Percentiles rank a stretch among this genome's conserved stretches.
phyloP scores from a whole-genome alignment of 2,329 filamentous ascomycete genomes.

The Scedosporium minutisporum region DNA sequence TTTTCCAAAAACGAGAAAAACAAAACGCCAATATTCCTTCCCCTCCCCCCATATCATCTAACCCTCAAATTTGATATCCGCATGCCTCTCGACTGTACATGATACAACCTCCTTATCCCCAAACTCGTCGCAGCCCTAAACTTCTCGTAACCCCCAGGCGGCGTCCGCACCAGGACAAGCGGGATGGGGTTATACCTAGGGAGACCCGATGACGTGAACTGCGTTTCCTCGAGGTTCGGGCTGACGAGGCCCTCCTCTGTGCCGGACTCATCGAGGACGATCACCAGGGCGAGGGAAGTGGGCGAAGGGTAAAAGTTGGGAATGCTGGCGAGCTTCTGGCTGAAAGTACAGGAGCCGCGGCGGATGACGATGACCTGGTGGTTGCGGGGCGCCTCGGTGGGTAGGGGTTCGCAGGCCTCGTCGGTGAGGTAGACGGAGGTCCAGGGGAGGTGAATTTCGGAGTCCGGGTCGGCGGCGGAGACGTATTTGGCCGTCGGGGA shows the following conservation, averaged over 20 bases:
- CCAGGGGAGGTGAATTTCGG: conserved; percentile 51
- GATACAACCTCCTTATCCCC: conserved; percentile 69
- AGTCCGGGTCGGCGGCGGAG: conserved; percentile 27
- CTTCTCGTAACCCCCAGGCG: conserved; percentile 48
- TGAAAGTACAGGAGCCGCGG: conserved; percentile 78
- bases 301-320: conserved; percentile 59
- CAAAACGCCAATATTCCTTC: background rate
- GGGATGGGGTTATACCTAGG: conserved; percentile 63
- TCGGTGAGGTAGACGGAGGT: conserved; percentile 60
- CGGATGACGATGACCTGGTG: conserved; percentile 75
- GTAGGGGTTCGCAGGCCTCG: conserved; percentile 53
- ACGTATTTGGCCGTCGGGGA: conserved; percentile 41
- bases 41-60: conserved; percentile 28
- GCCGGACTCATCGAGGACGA: conserved; percentile 50
- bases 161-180: conserved; percentile 74
- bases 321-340: conserved; percentile 74
- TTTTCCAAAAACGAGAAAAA: background rate
- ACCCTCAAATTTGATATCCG: conserved; percentile 65
- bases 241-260: conserved; percentile 28
- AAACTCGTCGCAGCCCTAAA: conserved; percentile 56
- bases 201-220: conserved; percentile 61
- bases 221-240: conserved; percentile 67
- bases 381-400: conserved; percentile 37
- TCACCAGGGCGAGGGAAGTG: conserved; percentile 64
- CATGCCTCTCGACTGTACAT: conserved; percentile 71